phyloP scores from a whole-genome alignment of 805 yeast genomes.

The Sungouiozyma intestinalis region DNA sequence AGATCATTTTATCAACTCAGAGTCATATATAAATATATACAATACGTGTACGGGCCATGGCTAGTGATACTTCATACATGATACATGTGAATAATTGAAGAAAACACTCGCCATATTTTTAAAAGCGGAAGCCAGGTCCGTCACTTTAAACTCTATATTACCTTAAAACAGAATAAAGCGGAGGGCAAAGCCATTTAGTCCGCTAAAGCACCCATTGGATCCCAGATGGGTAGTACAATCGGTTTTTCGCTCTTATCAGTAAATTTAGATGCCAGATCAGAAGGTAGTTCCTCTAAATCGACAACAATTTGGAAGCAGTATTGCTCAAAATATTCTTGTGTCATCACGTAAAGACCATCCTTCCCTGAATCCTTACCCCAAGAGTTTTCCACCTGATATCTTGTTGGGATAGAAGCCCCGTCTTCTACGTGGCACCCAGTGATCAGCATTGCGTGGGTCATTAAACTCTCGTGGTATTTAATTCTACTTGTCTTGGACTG shows the following conservation, averaged over 20 bases:
- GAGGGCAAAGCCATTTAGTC: too few species aligned
- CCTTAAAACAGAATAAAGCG: too few species aligned
- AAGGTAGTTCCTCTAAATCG: constrained; percentile 39
- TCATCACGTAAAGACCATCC: constrained; percentile 62
- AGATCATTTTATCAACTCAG: too few species aligned
- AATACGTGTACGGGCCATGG: too few species aligned
- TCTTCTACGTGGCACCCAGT: constrained; percentile 71
- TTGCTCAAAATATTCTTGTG: constrained; percentile 64
- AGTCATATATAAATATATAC: too few species aligned
- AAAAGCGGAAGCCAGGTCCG: too few species aligned
- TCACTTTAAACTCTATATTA: too few species aligned
- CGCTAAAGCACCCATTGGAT: constrained; percentile 73
- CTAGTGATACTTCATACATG: too few species aligned
- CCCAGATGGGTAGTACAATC: constrained; percentile 61
- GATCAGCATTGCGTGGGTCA: constrained; percentile 88
- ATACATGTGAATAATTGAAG: too few species aligned
- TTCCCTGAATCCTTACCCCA: constrained; percentile 64
- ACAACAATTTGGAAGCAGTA: constrained; percentile 66
- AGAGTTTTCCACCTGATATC: constrained; percentile 69
- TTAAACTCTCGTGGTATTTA: constrained; percentile 55
- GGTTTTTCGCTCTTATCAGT: constrained; percentile 37
- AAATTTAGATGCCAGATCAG: constrained; percentile 28
- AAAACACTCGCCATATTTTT: too few species aligned
- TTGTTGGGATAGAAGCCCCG: constrained; percentile 41
- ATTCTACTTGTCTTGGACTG: constrained; percentile 60